Conservation (phyloP, 208 protist species). For the Acanthamoeba healyi region DNA sequence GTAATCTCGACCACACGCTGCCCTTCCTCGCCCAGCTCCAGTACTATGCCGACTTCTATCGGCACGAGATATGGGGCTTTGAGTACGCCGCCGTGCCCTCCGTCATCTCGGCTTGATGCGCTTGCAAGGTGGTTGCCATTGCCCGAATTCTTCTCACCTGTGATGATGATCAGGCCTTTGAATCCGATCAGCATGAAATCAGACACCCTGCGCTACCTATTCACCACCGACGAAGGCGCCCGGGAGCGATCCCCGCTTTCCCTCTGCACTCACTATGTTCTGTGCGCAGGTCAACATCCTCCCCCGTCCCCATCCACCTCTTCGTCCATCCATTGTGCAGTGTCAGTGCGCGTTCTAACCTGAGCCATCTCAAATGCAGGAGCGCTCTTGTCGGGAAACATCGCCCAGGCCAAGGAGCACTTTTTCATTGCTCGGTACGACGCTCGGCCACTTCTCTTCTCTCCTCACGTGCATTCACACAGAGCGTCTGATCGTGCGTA, state of each 20-base stretch:
- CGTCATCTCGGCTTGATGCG: too few relatives aligned
- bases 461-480: neutral
- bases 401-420: neutral
- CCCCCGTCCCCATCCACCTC: too few relatives aligned
- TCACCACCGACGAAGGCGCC: neutral
- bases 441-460: neutral
- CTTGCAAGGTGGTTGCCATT: too few relatives aligned
- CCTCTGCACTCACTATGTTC: neutral
- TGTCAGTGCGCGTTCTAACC: neutral
- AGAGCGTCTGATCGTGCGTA: neutral
- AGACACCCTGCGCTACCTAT: constrained; percentile 9
- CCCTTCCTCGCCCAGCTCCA: neutral
- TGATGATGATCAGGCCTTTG: neutral
- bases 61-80: neutral
- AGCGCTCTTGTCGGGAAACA: neutral
- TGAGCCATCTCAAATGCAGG: neutral
- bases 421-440: neutral
- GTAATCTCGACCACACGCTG: neutral
- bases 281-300: neutral
- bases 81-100: neutral
- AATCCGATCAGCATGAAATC: neutral
- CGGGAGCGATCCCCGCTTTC: neutral
- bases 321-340: too few relatives aligned
- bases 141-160: neutral
- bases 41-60: constrained; percentile 7